Percentiles rank a stretch among this genome's conserved stretches.
Evolutionary conservation across 257 asterid genomes (phyloP).

Genomic region (Lantana camara): DNA sequence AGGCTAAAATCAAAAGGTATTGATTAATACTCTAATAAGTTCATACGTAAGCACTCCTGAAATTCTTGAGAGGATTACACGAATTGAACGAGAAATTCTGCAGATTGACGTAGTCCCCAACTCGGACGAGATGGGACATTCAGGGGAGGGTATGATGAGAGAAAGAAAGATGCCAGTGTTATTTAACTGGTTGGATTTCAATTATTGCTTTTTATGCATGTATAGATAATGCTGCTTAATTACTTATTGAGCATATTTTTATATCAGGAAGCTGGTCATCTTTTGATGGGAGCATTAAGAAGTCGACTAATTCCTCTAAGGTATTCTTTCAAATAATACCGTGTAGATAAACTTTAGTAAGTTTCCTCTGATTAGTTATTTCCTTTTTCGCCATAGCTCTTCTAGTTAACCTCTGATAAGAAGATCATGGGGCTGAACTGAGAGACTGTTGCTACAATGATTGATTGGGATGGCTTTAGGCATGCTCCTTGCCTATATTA

Average conservation of each 20-base stretch:
- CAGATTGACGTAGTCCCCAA: constrained; percentile 63
- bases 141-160: constrained; percentile 42
- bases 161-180: not conserved
- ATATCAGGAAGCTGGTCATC: constrained; percentile 40
- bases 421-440: constrained; percentile 79
- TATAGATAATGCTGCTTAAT: not conserved
- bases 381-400: constrained; percentile 21
- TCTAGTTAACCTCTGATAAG: constrained; percentile 56
- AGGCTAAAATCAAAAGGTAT: constrained; percentile 81
- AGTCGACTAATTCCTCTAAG: constrained; percentile 44
- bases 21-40: not conserved
- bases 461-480: constrained; percentile 98
- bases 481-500: constrained; percentile 84
- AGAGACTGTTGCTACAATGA: constrained; percentile 95
- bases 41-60: constrained; percentile 71
- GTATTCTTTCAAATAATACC: constrained; percentile 33
- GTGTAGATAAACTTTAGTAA: not conserved
- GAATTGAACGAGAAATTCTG: constrained; percentile 66
- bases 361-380: constrained; percentile 20
- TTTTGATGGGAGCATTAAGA: constrained; percentile 54
- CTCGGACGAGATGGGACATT: constrained; percentile 37
- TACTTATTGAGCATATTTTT: constrained; percentile 24
- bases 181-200: not conserved
- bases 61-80: constrained; percentile 75
- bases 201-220: too few relatives aligned